phyloP scores from a whole-genome alignment of 1,284 basidiomycete genomes.

The Polyporus tsugae region DNA sequence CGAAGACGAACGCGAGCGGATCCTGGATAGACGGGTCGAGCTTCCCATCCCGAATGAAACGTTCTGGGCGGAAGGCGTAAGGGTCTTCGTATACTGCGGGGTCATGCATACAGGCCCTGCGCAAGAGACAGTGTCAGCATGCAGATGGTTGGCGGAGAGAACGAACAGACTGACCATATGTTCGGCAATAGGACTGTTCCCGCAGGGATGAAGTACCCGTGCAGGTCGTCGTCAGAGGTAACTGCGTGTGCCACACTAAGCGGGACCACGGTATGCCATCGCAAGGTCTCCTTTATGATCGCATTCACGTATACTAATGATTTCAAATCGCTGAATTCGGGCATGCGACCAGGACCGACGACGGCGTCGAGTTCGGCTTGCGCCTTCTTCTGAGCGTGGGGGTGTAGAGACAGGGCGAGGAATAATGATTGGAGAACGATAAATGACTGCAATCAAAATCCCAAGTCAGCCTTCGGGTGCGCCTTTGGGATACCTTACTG shows the following conservation, averaged over 20 bases:
- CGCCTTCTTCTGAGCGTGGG: conserved; percentile 31
- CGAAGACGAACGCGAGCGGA: conserved; percentile 6
- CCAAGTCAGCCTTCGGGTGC: background rate
- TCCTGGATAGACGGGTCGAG: conserved; percentile 7
- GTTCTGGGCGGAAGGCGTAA: conserved; percentile 11
- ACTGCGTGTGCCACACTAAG: conserved; percentile 8
- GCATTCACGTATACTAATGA: conserved; percentile 32
- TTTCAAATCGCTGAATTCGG: conserved; percentile 27
- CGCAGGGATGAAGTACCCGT: conserved; percentile 26
- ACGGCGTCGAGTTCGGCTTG: conserved; percentile 41
- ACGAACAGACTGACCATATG: conserved; percentile 28
- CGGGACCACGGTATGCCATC: background rate
- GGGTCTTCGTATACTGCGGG: conserved; percentile 6
- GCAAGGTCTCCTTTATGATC: conserved; percentile 19
- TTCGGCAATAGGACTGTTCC: conserved; percentile 33
- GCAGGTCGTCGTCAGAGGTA: conserved; percentile 26
- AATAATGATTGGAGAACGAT: conserved; percentile 26
- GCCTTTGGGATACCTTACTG: background rate
- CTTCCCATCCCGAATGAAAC: conserved; percentile 12
- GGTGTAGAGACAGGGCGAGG: conserved; percentile 32
- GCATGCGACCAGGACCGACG: conserved; percentile 29
- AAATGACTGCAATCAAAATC: conserved; percentile 34
- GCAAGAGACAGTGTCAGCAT: background rate
- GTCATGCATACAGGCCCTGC: conserved; percentile 16
- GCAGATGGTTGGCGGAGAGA: background rate